Conservation (phyloP, 192 early-diverging fungal genomes). For the Chytriomyces hyalinus region DNA sequence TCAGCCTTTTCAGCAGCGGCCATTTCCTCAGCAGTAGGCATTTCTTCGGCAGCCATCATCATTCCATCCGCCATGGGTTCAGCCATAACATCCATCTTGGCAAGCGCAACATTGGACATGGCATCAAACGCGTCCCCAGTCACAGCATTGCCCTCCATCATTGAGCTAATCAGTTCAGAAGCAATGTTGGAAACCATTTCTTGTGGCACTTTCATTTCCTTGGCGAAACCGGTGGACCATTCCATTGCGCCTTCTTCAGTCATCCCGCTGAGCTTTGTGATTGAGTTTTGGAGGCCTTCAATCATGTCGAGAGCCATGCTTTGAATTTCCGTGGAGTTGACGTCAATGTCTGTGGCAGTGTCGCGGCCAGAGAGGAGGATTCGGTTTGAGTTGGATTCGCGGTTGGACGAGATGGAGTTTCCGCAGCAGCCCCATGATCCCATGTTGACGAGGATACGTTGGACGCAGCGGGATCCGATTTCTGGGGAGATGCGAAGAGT, state of each 20-base stretch:
- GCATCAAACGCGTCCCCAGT: background rate
- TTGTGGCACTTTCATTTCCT: background rate
- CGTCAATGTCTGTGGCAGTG: background rate
- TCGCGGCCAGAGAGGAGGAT: background rate
- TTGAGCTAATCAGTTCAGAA: background rate
- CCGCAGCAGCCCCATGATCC: background rate
- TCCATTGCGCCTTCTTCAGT: background rate
- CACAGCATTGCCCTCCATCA: background rate
- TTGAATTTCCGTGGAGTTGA: background rate
- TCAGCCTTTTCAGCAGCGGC: no score
- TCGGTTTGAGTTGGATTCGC: no score
- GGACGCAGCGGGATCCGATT: background rate
- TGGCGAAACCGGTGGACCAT: background rate
- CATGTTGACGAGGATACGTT: background rate
- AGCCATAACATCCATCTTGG: background rate
- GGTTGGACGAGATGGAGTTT: background rate
- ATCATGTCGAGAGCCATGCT: background rate
- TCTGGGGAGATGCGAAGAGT: background rate
- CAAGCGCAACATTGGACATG: background rate
- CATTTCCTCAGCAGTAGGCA: no score
- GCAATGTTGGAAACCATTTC: background rate
- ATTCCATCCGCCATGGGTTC: background rate
- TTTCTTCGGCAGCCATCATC: no score
- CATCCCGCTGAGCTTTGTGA: background rate
- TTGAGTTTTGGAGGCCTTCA: background rate